Evolutionary conservation across 768 basidiomycete genomes (phyloP).

Genomic region (Lentinula edodes): DNA sequence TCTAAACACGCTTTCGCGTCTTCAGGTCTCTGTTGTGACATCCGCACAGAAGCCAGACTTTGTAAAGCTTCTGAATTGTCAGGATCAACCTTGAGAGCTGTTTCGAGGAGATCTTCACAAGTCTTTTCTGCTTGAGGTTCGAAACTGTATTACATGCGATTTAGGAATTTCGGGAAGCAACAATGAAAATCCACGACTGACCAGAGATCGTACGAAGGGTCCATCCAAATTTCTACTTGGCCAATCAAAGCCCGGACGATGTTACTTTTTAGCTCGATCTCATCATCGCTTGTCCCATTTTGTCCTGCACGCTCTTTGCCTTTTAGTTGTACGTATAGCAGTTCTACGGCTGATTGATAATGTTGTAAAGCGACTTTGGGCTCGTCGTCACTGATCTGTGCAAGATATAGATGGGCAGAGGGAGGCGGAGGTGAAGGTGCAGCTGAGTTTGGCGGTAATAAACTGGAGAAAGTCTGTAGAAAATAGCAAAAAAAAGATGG

Average conservation of each 20-base stretch:
- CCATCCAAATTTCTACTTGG: slow-evolving; percentile 97
- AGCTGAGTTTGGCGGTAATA: slow-evolving; percentile 52
- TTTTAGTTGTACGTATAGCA: slow-evolving; percentile 63
- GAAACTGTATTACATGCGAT: slow-evolving; percentile 40
- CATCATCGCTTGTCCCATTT: slow-evolving; percentile 35
- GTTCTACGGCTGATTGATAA: slow-evolving; percentile 77
- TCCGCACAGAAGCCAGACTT: slow-evolving; percentile 76
- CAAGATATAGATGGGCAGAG: slow-evolving; percentile 85
- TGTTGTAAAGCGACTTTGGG: slow-evolving; percentile 67
- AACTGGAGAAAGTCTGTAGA: slow-evolving; percentile 15
- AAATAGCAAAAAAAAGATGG: not conserved
- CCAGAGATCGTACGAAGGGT: slow-evolving; percentile 85
- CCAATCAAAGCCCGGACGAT: slow-evolving; percentile 77
- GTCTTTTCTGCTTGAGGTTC: slow-evolving; percentile 77
- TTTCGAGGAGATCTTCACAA: slow-evolving; percentile 70
- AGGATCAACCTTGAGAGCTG: slow-evolving; percentile 71
- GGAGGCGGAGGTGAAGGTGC: slow-evolving; percentile 61
- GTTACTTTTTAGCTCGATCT: slow-evolving; percentile 57
- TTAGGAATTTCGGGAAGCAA: not conserved
- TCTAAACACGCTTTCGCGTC: slow-evolving; percentile 72
- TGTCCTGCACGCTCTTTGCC: slow-evolving; percentile 58
- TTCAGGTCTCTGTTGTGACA: slow-evolving; percentile 81
- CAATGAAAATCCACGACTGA: slow-evolving; percentile 23
- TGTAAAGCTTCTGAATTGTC: slow-evolving; percentile 77
- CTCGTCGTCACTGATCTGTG: slow-evolving; percentile 76